Conservation (phyloP, 495 filamentous ascomycete species). For the Acidomyces sp. region DNA sequence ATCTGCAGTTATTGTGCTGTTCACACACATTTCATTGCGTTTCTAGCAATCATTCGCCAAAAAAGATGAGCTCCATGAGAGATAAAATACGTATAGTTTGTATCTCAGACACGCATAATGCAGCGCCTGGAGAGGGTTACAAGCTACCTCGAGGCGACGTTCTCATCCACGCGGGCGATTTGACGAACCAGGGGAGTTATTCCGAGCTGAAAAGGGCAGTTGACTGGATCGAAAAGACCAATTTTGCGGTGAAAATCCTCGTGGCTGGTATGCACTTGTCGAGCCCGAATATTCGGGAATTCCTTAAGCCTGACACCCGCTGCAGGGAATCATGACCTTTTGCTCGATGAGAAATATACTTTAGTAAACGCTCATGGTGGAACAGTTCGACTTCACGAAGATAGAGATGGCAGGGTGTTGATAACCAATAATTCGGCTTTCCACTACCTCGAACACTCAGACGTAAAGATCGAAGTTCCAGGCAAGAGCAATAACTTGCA, state of each 20-base stretch:
- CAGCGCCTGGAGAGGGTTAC: constrained; percentile 37
- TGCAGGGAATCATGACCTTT: constrained; percentile 69
- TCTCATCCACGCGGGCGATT: constrained; percentile 48
- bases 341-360: constrained; percentile 46
- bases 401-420: constrained; percentile 42
- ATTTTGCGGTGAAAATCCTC: constrained; percentile 46
- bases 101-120: constrained; percentile 49
- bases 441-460: constrained; percentile 52
- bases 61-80: too few species aligned
- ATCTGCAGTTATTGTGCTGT: too few species aligned
- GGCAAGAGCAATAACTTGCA: constrained; percentile 43
- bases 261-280: constrained; percentile 42
- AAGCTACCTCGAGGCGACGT: constrained; percentile 47
- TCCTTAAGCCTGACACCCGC: too few species aligned
- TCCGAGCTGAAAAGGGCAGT: constrained; percentile 41
- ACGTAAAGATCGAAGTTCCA: constrained; percentile 46
- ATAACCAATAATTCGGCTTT: constrained; percentile 44
- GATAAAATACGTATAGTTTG: constrained; percentile 44
- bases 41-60: too few species aligned
- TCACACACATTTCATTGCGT: too few species aligned
- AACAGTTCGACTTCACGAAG: constrained; percentile 34
- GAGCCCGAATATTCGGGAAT: too few species aligned
- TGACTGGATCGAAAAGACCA: constrained; percentile 42
- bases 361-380: constrained; percentile 27
- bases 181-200: constrained; percentile 45